phyloP scores from a whole-genome alignment of 495 filamentous ascomycete genomes.

The Filosporella fistucella region DNA sequence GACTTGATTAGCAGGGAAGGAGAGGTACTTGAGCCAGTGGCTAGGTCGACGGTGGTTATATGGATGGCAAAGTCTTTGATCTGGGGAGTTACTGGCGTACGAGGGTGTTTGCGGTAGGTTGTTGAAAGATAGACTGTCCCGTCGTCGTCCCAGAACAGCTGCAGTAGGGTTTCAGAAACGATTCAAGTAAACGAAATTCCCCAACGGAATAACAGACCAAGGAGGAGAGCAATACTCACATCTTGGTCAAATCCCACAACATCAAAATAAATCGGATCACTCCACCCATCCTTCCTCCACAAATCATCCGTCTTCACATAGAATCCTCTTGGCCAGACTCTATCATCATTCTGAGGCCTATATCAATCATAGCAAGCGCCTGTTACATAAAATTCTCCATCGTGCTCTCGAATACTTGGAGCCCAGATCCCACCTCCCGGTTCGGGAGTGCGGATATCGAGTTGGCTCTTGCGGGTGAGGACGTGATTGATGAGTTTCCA shows the following conservation, averaged over 20 bases:
- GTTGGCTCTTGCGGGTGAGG: conserved; percentile 52
- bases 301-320: conserved; percentile 43
- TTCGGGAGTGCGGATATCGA: conserved; percentile 55
- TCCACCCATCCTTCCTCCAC: conserved; percentile 42
- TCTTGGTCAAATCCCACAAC: conserved; percentile 43
- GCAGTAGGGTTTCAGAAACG: not conserved
- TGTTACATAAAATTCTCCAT: not conserved
- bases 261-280: conserved; percentile 45
- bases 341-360: not conserved
- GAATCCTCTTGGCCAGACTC: conserved; percentile 26
- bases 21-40: conserved; percentile 23
- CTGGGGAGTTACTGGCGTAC: not conserved
- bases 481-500: conserved; percentile 50
- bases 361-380: not conserved
- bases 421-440: conserved; percentile 45
- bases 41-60: conserved; percentile 28
- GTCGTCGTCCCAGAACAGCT: conserved; percentile 37
- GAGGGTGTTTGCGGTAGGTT: conserved; percentile 18
- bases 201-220: no score
- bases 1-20: conserved; percentile 23
- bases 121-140: conserved; percentile 33
- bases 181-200: no score
- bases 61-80: conserved; percentile 32
- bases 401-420: not conserved
- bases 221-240: conserved; percentile 23